Conservation (phyloP, 306 rosid species). For the Cyamopsis tetragonoloba region DNA sequence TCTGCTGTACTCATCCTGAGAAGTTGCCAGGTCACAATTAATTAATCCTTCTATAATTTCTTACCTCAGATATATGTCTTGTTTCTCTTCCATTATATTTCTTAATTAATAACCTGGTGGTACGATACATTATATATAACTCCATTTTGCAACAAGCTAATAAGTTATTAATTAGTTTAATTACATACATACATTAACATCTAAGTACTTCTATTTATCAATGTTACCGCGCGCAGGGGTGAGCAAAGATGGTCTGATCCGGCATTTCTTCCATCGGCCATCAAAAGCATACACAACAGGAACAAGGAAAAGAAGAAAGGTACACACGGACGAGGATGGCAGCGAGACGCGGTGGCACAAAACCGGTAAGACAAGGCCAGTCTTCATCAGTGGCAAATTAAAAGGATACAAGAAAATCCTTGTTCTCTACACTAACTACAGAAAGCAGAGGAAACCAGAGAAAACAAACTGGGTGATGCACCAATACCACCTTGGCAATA, state of each 20-base stretch:
- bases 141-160: background rate
- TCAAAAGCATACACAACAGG: conserved; percentile 69
- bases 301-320: conserved; percentile 62
- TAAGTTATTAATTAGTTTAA: background rate
- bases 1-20: conserved; percentile 79
- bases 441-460: conserved; percentile 75
- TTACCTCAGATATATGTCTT: background rate
- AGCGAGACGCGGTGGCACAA: conserved; percentile 72
- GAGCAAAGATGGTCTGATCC: conserved; percentile 52
- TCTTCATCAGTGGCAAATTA: conserved; percentile 29
- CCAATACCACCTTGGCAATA: conserved; percentile 67
- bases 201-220: background rate
- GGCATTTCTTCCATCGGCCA: conserved; percentile 67
- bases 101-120: no score
- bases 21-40: conserved; percentile 56
- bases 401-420: conserved; percentile 77
- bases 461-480: conserved; percentile 86
- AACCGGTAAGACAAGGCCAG: conserved; percentile 64
- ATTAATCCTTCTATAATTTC: no score
- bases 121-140: no score
- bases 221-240: conserved; percentile 47
- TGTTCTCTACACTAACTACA: conserved; percentile 79
- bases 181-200: background rate
- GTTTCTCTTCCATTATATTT: background rate
- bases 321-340: conserved; percentile 49